Evolutionary conservation across 2,329 filamentous ascomycete genomes (phyloP).

Genomic region (Beauveria asiatica): DNA sequence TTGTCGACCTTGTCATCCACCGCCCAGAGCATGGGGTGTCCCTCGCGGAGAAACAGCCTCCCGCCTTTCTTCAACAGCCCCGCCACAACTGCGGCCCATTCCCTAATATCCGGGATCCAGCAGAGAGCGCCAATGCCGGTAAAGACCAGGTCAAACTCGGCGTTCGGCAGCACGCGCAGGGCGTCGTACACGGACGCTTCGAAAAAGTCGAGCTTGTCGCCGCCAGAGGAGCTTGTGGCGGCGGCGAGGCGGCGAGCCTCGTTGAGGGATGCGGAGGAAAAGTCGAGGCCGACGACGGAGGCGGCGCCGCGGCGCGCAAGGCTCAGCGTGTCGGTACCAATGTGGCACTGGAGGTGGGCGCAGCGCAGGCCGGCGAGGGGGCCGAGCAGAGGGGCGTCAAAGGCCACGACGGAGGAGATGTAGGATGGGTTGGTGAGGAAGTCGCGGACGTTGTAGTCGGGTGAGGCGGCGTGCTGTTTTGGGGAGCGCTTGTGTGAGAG

Average conservation of each 20-base stretch:
- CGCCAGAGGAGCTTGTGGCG: conserved; percentile 5
- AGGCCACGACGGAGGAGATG: conserved; percentile 9
- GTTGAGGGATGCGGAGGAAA: conserved; percentile 9
- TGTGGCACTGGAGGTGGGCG: conserved; percentile 15
- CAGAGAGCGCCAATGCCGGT: conserved; percentile 14
- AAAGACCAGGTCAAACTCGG: conserved; percentile 13
- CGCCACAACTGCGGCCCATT: conserved; percentile 12
- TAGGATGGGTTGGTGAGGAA: not conserved
- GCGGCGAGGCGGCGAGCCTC: conserved; percentile 11
- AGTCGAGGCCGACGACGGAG: conserved; percentile 15
- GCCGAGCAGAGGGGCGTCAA: conserved; percentile 11
- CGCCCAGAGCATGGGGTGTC: conserved; percentile 11
- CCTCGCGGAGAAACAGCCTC: conserved; percentile 13
- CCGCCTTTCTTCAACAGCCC: conserved; percentile 11
- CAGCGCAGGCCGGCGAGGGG: conserved; percentile 9
- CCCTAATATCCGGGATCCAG: conserved; percentile 12
- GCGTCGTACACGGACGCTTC: conserved; percentile 13
- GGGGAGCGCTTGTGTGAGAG: not conserved
- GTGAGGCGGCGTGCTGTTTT: conserved; percentile 10
- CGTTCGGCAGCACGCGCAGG: not conserved
- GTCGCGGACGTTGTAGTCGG: conserved; percentile 10
- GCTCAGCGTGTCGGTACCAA: conserved; percentile 15
- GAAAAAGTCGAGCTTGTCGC: conserved; percentile 11
- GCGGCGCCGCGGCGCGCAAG: conserved; percentile 12
- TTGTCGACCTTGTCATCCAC: conserved; percentile 6